A percentile compares a stretch with the other conserved stretches of the same genome.
Evolutionary conservation across 2,329 filamentous ascomycete genomes (phyloP).

Genomic region (Pyricularia sp.): DNA sequence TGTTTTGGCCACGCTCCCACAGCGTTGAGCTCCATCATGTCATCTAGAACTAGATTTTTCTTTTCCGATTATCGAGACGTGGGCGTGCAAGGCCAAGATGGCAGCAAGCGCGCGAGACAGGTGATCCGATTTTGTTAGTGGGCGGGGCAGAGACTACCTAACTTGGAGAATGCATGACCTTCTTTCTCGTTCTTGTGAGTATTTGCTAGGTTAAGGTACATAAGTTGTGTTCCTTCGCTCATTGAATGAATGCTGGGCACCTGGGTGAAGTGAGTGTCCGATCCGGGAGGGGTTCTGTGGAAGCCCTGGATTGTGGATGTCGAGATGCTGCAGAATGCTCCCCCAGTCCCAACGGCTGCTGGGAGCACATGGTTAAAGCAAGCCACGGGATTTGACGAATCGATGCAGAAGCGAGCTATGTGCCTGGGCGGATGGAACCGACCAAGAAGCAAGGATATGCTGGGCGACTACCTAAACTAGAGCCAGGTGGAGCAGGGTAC

Average conservation of each 20-base stretch:
- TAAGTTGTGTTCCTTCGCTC: neutral
- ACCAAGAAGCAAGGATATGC: neutral
- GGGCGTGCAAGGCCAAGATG: neutral
- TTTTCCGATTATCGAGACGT: neutral
- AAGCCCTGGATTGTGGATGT: neutral
- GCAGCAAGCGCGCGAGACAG: neutral
- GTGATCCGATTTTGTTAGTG: neutral
- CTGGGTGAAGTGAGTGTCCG: neutral
- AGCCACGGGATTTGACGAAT: conserved; percentile 7
- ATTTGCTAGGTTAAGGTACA: too few relatives aligned
- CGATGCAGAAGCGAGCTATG: neutral
- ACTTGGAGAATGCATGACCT: neutral
- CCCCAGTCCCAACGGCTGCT: conserved; percentile 3
- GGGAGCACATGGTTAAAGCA: conserved; percentile 6
- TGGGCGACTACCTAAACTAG: neutral
- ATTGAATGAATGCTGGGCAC: neutral
- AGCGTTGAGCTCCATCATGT: neutral
- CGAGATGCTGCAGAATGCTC: neutral
- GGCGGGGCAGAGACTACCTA: neutral
- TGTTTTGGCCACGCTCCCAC: neutral
- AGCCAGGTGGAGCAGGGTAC: neutral
- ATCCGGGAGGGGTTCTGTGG: neutral
- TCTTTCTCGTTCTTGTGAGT: neutral
- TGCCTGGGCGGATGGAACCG: neutral
- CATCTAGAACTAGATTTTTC: neutral